Percentiles rank a stretch among this genome's conserved stretches.
phyloP scores from a whole-genome alignment of 2,329 filamentous ascomycete species.

The Sarocladium brachiariae region DNA sequence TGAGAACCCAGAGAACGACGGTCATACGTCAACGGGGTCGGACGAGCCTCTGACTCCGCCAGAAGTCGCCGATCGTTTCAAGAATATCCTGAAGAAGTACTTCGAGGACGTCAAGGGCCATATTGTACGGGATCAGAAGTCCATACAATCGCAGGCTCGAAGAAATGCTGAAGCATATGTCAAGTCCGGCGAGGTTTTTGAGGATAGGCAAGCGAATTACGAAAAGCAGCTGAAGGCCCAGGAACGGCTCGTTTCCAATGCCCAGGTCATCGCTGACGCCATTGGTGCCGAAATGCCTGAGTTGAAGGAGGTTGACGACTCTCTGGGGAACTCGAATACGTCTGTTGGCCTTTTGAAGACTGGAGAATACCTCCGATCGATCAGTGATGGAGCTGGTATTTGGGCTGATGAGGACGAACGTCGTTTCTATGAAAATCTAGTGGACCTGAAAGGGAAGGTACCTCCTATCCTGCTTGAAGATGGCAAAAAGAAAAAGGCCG shows the following conservation, averaged over 20 bases:
- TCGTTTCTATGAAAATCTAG: constrained; percentile 94
- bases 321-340: constrained; percentile 58
- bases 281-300: constrained; percentile 91
- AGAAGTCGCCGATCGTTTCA: constrained; percentile 80
- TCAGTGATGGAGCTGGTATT: constrained; percentile 85
- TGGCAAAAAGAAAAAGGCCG: constrained; percentile 84
- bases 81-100: constrained; percentile 77
- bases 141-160: constrained; percentile 76
- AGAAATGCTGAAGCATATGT: constrained; percentile 98
- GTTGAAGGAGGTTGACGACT: constrained; percentile 73
- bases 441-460: constrained; percentile 92
- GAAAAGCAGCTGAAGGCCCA: constrained; percentile 90
- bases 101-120: constrained; percentile 90
- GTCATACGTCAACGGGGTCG: constrained; percentile 22
- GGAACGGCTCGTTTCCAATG: constrained; percentile 83
- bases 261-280: constrained; percentile 82
- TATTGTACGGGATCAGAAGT: constrained; percentile 84
- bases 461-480: constrained; percentile 91
- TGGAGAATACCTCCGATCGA: constrained; percentile 83
- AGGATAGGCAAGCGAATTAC: constrained; percentile 91
- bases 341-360: constrained; percentile 91
- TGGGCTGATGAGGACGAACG: constrained; percentile 99
- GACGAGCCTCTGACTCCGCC: constrained; percentile 69
- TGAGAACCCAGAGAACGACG: constrained; percentile 38
- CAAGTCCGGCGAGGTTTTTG: constrained; percentile 96